Percentiles rank a stretch among this genome's conserved stretches.
phyloP scores from a whole-genome alignment of 1,139 yeast genomes.

The Suhomyces anneliseae region DNA sequence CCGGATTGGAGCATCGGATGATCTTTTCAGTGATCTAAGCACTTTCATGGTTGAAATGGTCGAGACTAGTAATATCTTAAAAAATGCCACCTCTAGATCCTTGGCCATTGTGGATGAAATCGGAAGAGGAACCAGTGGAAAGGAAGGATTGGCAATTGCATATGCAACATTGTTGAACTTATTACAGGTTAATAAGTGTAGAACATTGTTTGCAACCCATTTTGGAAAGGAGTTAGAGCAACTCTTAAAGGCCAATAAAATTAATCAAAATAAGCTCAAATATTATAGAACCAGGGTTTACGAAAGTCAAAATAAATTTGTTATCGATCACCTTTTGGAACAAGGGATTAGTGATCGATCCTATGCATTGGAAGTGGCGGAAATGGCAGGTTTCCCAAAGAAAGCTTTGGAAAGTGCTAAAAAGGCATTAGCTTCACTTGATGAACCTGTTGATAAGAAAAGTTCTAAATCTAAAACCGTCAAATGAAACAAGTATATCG shows the following conservation, averaged over 20 bases:
- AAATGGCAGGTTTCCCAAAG: constrained; percentile 78
- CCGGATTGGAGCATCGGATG: constrained; percentile 90
- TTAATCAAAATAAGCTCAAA: constrained; percentile 35
- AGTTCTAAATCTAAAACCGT: too few species aligned
- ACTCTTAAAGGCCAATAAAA: constrained; percentile 23
- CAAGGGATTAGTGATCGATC: constrained; percentile 77
- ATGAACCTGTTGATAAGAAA: too few species aligned
- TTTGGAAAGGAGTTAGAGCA: constrained; percentile 68
- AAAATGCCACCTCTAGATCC: constrained; percentile 73
- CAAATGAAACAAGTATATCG: too few species aligned
- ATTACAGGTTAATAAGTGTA: constrained; percentile 56
- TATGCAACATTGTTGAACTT: constrained; percentile 72
- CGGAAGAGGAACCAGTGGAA: constrained; percentile 93
- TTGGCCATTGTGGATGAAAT: constrained; percentile 91
- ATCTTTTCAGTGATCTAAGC: constrained; percentile 78
- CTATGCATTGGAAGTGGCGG: constrained; percentile 84
- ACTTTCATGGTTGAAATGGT: constrained; percentile 98
- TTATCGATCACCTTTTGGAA: constrained; percentile 62
- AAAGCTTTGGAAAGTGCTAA: constrained; percentile 55
- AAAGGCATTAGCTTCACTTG: constrained; percentile 29
- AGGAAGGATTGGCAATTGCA: constrained; percentile 89
- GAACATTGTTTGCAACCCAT: constrained; percentile 91
- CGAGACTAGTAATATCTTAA: constrained; percentile 81
- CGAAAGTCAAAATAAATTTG: constrained; percentile 18
- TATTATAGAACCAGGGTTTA: constrained; percentile 54